Percentiles rank a stretch among this genome's conserved stretches.
phyloP scores from a whole-genome alignment of 1,139 yeast genomes.

The Dujonia santamariae region DNA sequence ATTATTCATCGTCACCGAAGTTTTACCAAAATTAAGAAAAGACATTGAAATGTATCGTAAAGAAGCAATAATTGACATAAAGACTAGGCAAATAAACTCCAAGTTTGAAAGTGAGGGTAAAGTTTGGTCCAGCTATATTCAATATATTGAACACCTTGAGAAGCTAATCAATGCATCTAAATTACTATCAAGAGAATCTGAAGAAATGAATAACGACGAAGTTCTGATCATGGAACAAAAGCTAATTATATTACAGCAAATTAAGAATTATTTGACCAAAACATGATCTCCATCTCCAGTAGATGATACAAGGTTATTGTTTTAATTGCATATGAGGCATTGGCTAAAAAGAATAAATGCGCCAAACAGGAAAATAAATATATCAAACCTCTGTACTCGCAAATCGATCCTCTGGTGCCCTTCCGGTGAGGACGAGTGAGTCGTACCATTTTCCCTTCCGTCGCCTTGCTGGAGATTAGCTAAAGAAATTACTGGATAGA shows the following conservation, averaged over 20 bases:
- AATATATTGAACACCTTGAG: constrained; percentile 13
- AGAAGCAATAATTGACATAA: constrained; percentile 2
- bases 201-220: constrained; percentile 8
- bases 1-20: constrained; percentile 19
- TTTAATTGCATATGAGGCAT: no score
- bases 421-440: no score
- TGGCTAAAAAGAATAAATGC: no score
- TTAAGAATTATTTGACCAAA: constrained; percentile 2
- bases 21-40: constrained; percentile 30
- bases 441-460: no score
- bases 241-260: constrained; percentile 2
- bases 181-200: constrained; percentile 9
- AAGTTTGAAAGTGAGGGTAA: constrained; percentile 11
- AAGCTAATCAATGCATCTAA: constrained; percentile 10
- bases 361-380: no score
- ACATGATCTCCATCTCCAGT: no score
- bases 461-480: no score
- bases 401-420: no score
- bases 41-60: constrained; percentile 16
- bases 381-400: no score
- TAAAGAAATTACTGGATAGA: no score
- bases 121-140: constrained; percentile 16
- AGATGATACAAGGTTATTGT: no score
- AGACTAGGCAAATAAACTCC: constrained; percentile 13
- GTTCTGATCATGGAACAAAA: constrained; percentile 3